phyloP scores from a whole-genome alignment of 2,329 filamentous ascomycete genomes.

The Penicillium olsonii region DNA sequence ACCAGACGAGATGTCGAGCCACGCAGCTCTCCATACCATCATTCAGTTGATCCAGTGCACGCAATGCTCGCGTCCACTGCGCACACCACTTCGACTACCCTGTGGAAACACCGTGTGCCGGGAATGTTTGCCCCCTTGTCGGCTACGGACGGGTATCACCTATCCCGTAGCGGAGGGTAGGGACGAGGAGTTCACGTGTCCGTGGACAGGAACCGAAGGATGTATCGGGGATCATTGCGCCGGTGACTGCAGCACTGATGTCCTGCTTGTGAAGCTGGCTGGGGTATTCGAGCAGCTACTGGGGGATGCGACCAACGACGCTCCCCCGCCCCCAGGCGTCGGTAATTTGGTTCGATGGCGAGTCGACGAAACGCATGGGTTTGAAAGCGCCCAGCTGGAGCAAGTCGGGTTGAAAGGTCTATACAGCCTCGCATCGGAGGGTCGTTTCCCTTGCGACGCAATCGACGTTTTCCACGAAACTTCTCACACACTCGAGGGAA shows the following conservation, averaged over 20 bases:
- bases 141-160: constrained; percentile 69
- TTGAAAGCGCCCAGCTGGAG: constrained; percentile 9
- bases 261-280: constrained; percentile 72
- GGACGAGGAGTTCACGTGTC: constrained; percentile 72
- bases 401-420: constrained; percentile 58
- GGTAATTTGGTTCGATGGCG: constrained; percentile 37
- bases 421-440: constrained; percentile 65
- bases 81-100: constrained; percentile 71
- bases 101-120: constrained; percentile 80
- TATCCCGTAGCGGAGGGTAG: constrained; percentile 72
- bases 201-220: constrained; percentile 48
- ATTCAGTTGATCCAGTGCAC: constrained; percentile 77
- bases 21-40: constrained; percentile 62
- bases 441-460: constrained; percentile 56
- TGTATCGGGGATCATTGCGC: constrained; percentile 73
- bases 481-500: constrained; percentile 24
- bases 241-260: constrained; percentile 75
- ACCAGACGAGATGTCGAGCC: constrained; percentile 41
- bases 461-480: constrained; percentile 56
- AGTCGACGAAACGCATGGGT: constrained; percentile 10
- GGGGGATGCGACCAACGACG: constrained; percentile 1
- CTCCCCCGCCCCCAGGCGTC: constrained; percentile 7
- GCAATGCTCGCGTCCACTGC: constrained; percentile 68
- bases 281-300: constrained; percentile 53
- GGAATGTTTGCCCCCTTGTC: constrained; percentile 68